Percentiles rank a stretch among this genome's conserved stretches.
phyloP scores from a whole-genome alignment of 129 eudicot species.

The Arctium lappa region DNA sequence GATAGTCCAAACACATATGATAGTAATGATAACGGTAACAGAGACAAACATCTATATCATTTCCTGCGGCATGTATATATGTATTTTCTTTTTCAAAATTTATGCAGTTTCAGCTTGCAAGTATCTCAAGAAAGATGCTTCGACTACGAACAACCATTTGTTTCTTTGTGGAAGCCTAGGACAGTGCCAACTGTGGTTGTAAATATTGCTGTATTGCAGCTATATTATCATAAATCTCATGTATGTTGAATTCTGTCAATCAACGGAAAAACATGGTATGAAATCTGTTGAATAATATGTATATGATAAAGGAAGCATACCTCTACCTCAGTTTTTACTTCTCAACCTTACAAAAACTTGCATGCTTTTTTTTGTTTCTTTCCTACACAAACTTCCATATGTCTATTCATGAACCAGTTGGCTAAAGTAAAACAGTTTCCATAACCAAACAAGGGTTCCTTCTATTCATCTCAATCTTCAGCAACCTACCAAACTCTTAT shows the following conservation, averaged over 20 bases:
- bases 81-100: not conserved
- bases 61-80: not conserved
- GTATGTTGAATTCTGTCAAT: not conserved
- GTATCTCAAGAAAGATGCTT: too few relatives aligned
- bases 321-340: not conserved
- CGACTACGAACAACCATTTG: too few relatives aligned
- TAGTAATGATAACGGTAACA: not conserved
- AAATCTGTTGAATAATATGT: not conserved
- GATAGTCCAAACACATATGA: not conserved
- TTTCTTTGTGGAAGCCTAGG: too few relatives aligned
- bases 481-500: not conserved
- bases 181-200: too few relatives aligned
- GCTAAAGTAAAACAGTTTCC: not conserved
- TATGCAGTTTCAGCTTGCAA: not conserved
- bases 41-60: not conserved
- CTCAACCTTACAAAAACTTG: constrained; percentile 1
- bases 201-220: not conserved
- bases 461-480: not conserved
- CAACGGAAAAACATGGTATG: not conserved
- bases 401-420: not conserved
- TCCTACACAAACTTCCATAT: too few relatives aligned
- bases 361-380: not conserved
- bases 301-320: not conserved
- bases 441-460: not conserved
- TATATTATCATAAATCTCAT: not conserved